These are phyloP conservation scores for Paramyrothecium sp. DNA, from an alignment of 2,329 filamentous ascomycete genomes.

Conservation along the genomic window DNA sequence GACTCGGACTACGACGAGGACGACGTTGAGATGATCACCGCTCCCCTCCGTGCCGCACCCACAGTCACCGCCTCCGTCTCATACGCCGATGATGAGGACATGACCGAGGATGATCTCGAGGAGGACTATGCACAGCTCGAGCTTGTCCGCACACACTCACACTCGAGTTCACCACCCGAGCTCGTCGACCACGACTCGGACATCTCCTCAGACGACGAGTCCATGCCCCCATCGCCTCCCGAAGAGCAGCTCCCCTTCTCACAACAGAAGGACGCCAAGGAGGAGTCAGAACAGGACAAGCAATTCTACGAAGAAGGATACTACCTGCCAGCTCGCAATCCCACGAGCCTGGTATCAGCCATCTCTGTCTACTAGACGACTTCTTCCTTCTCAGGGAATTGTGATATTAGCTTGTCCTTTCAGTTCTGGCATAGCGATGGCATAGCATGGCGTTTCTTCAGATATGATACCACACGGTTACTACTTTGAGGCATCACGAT, in stretches of 20 bases:
- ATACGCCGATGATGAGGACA: conserved; percentile 41
- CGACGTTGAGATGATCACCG: conserved; percentile 55
- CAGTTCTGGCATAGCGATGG: conserved; percentile 20
- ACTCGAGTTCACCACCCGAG: conserved; percentile 65
- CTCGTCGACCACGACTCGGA: conserved; percentile 66
- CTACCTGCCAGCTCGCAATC: conserved; percentile 52
- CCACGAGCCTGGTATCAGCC: conserved; percentile 49
- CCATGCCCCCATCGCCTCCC: conserved; percentile 72
- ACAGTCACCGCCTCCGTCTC: conserved; percentile 36
- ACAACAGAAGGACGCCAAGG: conserved; percentile 51
- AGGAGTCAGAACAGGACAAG: conserved; percentile 39
- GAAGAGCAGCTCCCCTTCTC: conserved; percentile 54
- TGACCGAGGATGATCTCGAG: conserved; percentile 54
- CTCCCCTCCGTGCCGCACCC: conserved; percentile 43
- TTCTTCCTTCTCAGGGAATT: conserved; percentile 12
- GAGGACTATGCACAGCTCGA: conserved; percentile 65
- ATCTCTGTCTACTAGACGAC: conserved; percentile 54
- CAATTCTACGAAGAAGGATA: conserved; percentile 52
- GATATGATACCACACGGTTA: conserved; percentile 25
- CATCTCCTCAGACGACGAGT: conserved; percentile 72
- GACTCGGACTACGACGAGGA: conserved; percentile 50
- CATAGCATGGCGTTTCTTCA: conserved; percentile 25
- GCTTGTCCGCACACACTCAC: conserved; percentile 68
- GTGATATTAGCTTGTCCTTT: conserved; percentile 12
- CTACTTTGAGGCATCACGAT: conserved; percentile 9